Evolutionary conservation across 1,284 basidiomycete species (phyloP).

Genomic region (Trichosporon coremiiforme): DNA sequence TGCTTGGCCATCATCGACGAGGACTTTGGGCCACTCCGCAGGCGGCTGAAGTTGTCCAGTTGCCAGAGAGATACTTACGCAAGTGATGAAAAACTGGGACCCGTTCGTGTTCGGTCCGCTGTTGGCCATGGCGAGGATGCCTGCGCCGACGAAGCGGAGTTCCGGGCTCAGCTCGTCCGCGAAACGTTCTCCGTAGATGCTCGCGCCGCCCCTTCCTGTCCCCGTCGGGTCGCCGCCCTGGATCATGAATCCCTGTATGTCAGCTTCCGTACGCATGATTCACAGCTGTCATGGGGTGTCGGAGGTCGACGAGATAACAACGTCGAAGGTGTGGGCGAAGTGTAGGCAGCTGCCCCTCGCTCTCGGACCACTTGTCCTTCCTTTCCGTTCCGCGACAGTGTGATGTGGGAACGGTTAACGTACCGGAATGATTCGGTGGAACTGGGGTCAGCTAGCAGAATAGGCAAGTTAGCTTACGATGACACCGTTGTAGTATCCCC

Average conservation of each 20-base stretch:
- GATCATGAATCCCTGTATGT: constrained; percentile 84
- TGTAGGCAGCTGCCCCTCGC: too few species aligned
- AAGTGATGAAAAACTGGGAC: constrained; percentile 91
- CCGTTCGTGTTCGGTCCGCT: constrained; percentile 92
- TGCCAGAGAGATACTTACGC: constrained; percentile 52
- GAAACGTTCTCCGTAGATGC: constrained; percentile 88
- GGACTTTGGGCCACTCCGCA: too few species aligned
- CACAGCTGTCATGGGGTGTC: too few species aligned
- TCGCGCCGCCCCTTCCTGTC: constrained; percentile 90
- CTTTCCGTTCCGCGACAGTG: too few species aligned
- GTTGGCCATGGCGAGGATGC: constrained; percentile 95
- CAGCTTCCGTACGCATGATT: neutral
- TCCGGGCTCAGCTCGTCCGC: constrained; percentile 86
- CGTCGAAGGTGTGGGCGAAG: too few species aligned
- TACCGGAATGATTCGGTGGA: constrained; percentile 85
- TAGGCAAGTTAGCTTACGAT: constrained; percentile 44
- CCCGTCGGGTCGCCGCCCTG: constrained; percentile 92
- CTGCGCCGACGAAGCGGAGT: constrained; percentile 89
- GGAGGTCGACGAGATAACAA: too few species aligned
- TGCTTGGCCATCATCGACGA: too few species aligned
- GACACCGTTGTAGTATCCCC: constrained; percentile 75
- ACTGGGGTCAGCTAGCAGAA: constrained; percentile 49
- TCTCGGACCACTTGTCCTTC: too few species aligned
- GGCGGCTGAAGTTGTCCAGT: neutral
- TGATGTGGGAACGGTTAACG: constrained; percentile 40